Conservation (phyloP, 768 basidiomycete genomes). For the Boletus vermiculosoides region DNA sequence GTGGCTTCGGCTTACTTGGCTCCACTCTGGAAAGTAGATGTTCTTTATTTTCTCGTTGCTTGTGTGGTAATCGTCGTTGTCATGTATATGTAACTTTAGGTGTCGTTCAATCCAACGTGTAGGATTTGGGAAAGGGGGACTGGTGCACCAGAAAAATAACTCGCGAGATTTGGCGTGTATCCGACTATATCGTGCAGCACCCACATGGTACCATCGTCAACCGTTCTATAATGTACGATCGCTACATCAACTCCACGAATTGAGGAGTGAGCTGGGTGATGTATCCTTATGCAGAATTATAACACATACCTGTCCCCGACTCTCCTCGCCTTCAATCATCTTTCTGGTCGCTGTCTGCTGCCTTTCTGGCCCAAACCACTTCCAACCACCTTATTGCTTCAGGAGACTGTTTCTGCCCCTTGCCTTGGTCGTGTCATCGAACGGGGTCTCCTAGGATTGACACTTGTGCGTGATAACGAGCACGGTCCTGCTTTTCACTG, state of each 20-base stretch:
- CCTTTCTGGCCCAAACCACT: constrained; percentile 37
- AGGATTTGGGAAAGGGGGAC: not conserved
- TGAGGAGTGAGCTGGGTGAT: not conserved
- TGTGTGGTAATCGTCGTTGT: not conserved
- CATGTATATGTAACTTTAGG: constrained; percentile 2
- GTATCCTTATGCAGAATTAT: not conserved
- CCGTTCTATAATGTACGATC: no score
- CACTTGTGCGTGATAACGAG: constrained; percentile 53
- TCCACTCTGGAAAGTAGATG: not conserved
- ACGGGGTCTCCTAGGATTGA: constrained; percentile 66
- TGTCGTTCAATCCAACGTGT: not conserved
- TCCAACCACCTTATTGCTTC: constrained; percentile 47
- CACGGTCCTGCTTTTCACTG: constrained; percentile 54
- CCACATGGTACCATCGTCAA: not conserved
- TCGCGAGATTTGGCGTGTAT: not conserved
- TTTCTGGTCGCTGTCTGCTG: no score
- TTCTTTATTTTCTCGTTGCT: constrained; percentile 7
- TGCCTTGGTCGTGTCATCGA: constrained; percentile 30
- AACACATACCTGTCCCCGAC: constrained; percentile 38
- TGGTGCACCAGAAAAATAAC: not conserved
- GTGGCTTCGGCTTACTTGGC: not conserved
- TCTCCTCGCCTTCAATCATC: constrained; percentile 42
- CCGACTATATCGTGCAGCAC: not conserved
- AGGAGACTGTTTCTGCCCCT: constrained; percentile 8
- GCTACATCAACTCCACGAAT: not conserved